phyloP scores from a whole-genome alignment of 2,329 filamentous ascomycete species.

The Coniochaeta prunicola region DNA sequence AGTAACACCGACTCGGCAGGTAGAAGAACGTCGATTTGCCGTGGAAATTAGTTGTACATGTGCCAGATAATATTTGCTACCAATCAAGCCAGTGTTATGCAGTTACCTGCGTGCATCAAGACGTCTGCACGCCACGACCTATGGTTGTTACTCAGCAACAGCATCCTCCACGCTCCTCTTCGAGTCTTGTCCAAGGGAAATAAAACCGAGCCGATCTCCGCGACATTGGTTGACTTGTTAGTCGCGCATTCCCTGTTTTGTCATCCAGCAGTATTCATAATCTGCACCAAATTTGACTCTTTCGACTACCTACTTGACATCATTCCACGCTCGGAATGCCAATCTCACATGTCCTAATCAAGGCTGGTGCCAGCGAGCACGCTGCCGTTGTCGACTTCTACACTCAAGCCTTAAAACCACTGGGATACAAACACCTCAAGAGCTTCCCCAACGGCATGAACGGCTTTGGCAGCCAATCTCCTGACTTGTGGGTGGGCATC shows the following conservation, averaged over 20 bases:
- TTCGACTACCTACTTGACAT: not conserved
- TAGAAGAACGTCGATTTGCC: no score
- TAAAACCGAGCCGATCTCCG: not conserved
- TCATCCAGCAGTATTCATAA: not conserved
- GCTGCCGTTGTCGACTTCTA: constrained; percentile 24
- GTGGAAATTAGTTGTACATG: no score
- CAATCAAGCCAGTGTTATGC: not conserved
- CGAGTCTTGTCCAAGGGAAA: not conserved
- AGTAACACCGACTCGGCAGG: no score
- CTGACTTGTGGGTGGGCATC: constrained; percentile 23
- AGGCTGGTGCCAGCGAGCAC: constrained; percentile 19
- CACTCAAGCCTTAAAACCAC: constrained; percentile 23
- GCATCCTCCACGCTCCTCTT: not conserved
- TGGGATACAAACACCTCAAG: constrained; percentile 25
- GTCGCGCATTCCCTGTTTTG: not conserved
- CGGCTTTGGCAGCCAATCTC: constrained; percentile 16
- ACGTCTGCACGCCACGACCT: not conserved
- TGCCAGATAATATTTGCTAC: not conserved
- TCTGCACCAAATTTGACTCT: not conserved
- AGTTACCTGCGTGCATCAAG: not conserved
- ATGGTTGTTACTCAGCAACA: not conserved
- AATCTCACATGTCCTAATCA: constrained; percentile 26
- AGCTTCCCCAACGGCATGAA: constrained; percentile 19
- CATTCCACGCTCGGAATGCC: constrained; percentile 18
- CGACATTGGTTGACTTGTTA: not conserved